Evolutionary conservation across 106 monocot genomes (phyloP), one percentile per base, ranked within the genome.

Genomic region (Phalaenopsis equestris): DNA sequence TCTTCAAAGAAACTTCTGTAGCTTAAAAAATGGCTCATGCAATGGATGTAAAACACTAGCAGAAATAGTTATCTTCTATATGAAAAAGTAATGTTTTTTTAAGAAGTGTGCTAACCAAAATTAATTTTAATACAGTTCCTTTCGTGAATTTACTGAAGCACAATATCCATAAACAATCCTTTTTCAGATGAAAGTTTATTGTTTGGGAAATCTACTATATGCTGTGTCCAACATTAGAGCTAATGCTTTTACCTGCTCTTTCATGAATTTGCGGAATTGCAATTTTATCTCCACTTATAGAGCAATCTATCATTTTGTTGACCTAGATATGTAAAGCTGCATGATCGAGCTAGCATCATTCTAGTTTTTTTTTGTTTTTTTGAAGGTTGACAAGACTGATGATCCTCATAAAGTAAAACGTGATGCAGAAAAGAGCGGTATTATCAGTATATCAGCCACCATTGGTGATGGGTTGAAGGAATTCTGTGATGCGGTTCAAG

Each of bases 361-460:
- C 3, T 76, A 42, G 46, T 18, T 49, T 24, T 76, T 76, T 37
- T 3, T 42, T 48, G 19, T 23, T 10, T 79, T 67, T 61, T 61
- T 82, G 18, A 46, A 98, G 97, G 82, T 98, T 83, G 98, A 98
- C 83, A 94, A 88, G 78, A 80, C 84, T 55, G 74, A 88, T 65
- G 89, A 94, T 84, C 89, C 90, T 48, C 18, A 72, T n/a, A 84
- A 56, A 79, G 67, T 98, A 73, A 91, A 81, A 85, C 65, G 41
- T 56, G 88, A 92, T 81, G 98, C 94, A 37, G 78, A 85, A 79
- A 77, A 80, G 80, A 79, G 81, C 56, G 94, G 94, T 42, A 86
- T 84, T 76, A 77, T 98, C 42, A 94, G 94, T 72, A 87, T 98
- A 85, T 98, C 98, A 76, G 98, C 98, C 36, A 86, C 88, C 36